Percentiles rank a stretch among this genome's conserved stretches.
These are phyloP conservation scores for Sisymbrium irio DNA, from an alignment of 345 rosid species.

Conservation along the genomic window DNA sequence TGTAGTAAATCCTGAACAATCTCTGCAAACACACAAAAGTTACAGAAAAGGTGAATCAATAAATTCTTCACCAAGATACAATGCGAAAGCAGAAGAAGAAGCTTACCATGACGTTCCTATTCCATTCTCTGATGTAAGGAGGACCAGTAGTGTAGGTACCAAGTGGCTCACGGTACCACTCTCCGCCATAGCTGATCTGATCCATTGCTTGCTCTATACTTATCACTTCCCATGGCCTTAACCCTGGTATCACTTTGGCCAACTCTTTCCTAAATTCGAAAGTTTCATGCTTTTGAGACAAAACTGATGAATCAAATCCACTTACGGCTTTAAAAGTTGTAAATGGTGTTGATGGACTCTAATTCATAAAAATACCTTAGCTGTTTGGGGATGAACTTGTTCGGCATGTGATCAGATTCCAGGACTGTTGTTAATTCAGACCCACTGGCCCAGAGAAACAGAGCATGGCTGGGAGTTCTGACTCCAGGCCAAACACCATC, in stretches of 20 bases:
- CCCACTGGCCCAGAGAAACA: conserved; percentile 97
- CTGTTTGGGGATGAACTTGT: conserved; percentile 83
- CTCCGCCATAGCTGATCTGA: conserved; percentile 73
- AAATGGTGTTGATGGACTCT: neutral
- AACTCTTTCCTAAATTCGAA: conserved; percentile 47
- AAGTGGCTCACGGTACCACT: conserved; percentile 90
- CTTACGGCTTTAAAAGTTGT: neutral
- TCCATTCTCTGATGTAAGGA: conserved; percentile 72
- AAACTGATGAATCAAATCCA: neutral
- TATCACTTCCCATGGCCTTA: conserved; percentile 98
- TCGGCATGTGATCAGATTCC: conserved; percentile 92
- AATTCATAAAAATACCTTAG: conserved; percentile 49
- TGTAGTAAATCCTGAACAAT: conserved; percentile 39
- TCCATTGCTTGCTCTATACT: conserved; percentile 96
- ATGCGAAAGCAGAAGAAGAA: conserved; percentile 1
- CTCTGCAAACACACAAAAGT: conserved; percentile 41
- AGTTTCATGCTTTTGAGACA: neutral
- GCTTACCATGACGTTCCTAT: conserved; percentile 54
- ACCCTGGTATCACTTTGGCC: conserved; percentile 70
- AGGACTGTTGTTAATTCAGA: conserved; percentile 66
- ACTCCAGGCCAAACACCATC: conserved; percentile 92
- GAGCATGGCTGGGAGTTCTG: conserved; percentile 77
- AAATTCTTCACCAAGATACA: neutral
- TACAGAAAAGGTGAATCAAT: neutral
- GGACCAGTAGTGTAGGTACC: conserved; percentile 74